Evolutionary conservation across 768 basidiomycete species (phyloP).

Genomic region (Suillus cothurnatus): DNA sequence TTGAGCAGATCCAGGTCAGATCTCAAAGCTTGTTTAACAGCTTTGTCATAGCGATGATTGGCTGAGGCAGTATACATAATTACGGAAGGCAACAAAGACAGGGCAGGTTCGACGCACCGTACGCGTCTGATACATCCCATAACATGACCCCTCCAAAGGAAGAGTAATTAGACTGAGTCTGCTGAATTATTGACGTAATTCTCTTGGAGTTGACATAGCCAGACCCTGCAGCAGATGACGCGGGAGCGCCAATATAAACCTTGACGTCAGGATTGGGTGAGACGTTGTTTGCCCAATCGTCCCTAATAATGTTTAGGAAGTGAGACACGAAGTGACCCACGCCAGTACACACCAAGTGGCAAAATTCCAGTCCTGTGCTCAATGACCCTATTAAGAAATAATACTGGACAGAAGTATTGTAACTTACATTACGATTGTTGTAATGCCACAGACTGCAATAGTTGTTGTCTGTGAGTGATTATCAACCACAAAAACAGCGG

Average conservation of each 20-base stretch:
- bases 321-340: constrained; percentile 8
- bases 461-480: constrained; percentile 2
- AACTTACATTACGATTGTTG: constrained; percentile 4
- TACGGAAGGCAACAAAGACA: background rate
- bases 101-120: constrained; percentile 17
- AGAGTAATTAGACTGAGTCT: constrained; percentile 40
- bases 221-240: constrained; percentile 42
- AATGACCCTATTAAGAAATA: background rate
- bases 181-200: constrained; percentile 35
- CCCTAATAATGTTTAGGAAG: constrained; percentile 34
- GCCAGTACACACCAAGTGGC: constrained; percentile 27
- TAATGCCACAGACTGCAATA: background rate
- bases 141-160: constrained; percentile 50
- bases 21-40: constrained; percentile 56
- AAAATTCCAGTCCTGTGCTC: constrained; percentile 45
- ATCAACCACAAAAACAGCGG: constrained; percentile 18
- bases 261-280: constrained; percentile 34
- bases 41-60: constrained; percentile 61
- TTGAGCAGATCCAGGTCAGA: background rate
- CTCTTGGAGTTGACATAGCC: constrained; percentile 38
- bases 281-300: constrained; percentile 43
- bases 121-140: constrained; percentile 49
- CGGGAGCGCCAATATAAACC: constrained; percentile 47
- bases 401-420: background rate
- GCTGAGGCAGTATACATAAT: constrained; percentile 29